Evolutionary conservation across 352 stramenopile species (phyloP).

Genomic region (Phytopythium chamaehyphon): DNA sequence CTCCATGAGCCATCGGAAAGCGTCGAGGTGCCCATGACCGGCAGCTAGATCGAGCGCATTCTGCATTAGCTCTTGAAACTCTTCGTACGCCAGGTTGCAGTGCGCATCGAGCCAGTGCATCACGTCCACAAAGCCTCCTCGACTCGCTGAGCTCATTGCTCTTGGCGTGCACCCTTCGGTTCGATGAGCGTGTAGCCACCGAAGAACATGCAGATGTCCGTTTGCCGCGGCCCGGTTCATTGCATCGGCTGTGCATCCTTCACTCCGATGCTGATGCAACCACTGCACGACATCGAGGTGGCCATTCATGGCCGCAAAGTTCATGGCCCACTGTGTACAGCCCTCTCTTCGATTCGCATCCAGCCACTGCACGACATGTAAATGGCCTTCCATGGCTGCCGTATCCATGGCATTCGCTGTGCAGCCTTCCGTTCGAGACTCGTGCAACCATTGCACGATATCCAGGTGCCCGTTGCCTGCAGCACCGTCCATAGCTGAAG

Average conservation of each 20-base stretch:
- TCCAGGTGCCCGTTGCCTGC: constrained; percentile 19
- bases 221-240: constrained; percentile 1
- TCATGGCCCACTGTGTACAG: constrained; percentile 1
- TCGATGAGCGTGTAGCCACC: not conserved
- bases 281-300: not conserved
- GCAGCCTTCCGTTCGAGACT: constrained; percentile 4
- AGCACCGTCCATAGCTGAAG: constrained; percentile 20
- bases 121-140: not conserved
- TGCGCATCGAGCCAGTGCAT: not conserved
- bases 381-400: constrained; percentile 13
- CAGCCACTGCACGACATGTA: constrained; percentile 1
- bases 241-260: not conserved
- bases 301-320: constrained; percentile 1
- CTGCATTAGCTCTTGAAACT: not conserved
- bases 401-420: constrained; percentile 18
- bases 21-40: not conserved
- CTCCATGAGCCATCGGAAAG: not conserved
- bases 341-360: not conserved
- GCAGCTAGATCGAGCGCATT: not conserved
- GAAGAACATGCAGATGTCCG: not conserved
- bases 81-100: not conserved
- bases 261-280: not conserved
- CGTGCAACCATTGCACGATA: constrained; percentile 18
- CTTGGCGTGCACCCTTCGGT: not conserved
- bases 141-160: not conserved